A percentile compares a stretch with the other conserved stretches of the same genome.
Evolutionary conservation across 73 alveolate species (phyloP).

Genomic region (Symbiodinium pilosum): DNA sequence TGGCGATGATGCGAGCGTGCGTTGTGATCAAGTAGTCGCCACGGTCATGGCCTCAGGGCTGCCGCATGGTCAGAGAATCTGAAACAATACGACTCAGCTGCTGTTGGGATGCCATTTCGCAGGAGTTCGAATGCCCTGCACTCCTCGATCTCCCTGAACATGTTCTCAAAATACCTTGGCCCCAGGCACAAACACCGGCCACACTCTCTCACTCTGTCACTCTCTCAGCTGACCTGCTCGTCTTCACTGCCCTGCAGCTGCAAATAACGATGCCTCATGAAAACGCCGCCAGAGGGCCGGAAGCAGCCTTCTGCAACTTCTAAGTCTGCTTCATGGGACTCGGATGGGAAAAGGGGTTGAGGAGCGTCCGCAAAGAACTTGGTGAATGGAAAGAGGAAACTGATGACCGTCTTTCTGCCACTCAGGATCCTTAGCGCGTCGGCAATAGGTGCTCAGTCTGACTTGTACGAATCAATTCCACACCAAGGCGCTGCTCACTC

Average conservation of each 20-base stretch:
- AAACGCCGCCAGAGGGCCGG: slow-evolving; percentile 3
- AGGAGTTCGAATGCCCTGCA: slow-evolving; percentile 90
- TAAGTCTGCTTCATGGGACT: slow-evolving; percentile 59
- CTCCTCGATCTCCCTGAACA: slow-evolving; percentile 91
- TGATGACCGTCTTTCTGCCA: slow-evolving; percentile 44
- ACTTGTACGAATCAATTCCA: no score
- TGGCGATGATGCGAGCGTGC: slow-evolving; percentile 97
- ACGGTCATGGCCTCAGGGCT: slow-evolving; percentile 53
- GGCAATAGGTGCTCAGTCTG: no score
- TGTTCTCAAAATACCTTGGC: slow-evolving; percentile 67
- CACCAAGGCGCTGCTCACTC: slow-evolving; percentile 28
- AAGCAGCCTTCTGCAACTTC: slow-evolving; percentile 94
- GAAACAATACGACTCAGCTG: not conserved
- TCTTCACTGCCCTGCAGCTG: no score
- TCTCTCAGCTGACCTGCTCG: not conserved
- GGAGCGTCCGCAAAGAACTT: slow-evolving; percentile 92
- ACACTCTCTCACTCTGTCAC: not conserved
- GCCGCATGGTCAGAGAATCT: not conserved
- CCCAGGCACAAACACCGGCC: not conserved
- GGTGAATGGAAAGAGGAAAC: slow-evolving; percentile 58
- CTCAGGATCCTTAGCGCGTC: slow-evolving; percentile 26
- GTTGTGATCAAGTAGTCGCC: slow-evolving; percentile 94
- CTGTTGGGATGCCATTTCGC: slow-evolving; percentile 20
- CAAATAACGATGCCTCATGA: no score
- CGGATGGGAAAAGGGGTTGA: slow-evolving; percentile 67